These are phyloP conservation scores for Sclerotinia trifoliorum DNA, from an alignment of 2,329 filamentous ascomycete species.

Conservation along the genomic window DNA sequence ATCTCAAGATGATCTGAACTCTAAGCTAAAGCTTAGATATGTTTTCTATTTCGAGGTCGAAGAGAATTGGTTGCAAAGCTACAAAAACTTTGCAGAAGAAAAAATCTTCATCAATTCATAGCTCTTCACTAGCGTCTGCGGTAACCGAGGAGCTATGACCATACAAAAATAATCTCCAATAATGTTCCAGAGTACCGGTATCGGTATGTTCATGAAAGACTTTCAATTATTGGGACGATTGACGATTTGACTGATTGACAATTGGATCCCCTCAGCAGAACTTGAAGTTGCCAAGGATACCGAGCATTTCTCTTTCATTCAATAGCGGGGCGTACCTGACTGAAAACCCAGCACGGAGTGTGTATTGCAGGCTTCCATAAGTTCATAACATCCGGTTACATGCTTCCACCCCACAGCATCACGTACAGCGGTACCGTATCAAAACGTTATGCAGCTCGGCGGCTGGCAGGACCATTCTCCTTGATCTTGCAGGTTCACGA, in stretches of 20 bases:
- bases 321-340: background rate
- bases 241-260: background rate
- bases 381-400: background rate
- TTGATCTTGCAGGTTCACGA: slow-evolving; percentile 1
- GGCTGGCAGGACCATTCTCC: slow-evolving; percentile 1
- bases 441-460: slow-evolving; percentile 2
- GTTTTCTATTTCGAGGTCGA: background rate
- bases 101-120: slow-evolving; percentile 5
- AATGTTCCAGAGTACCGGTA: background rate
- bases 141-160: slow-evolving; percentile 16
- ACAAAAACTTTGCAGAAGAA: background rate
- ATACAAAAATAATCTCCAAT: background rate
- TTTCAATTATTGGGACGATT: background rate
- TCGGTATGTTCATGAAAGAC: background rate
- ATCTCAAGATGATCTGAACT: background rate
- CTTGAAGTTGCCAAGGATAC: background rate
- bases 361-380: background rate
- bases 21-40: background rate
- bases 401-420: background rate
- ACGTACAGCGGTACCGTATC: background rate
- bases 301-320: background rate
- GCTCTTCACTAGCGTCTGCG: slow-evolving; percentile 12
- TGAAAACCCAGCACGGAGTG: no score
- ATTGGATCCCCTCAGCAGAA: background rate
- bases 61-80: background rate